Evolutionary conservation across 179 eudicot genomes (phyloP).

Genomic region (Silene vulgaris): DNA sequence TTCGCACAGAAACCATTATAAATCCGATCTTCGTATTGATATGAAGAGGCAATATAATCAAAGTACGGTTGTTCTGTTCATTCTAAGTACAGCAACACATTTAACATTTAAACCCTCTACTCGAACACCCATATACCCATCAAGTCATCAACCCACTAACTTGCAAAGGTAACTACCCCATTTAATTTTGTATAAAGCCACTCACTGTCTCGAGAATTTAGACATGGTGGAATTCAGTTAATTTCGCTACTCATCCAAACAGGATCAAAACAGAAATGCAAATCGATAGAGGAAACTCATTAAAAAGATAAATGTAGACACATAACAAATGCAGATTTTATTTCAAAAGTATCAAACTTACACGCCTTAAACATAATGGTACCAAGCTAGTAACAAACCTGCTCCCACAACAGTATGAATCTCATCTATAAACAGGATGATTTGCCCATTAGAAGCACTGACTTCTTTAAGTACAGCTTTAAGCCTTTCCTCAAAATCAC

Average conservation of each 20-base stretch:
- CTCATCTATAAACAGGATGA: slow-evolving; percentile 88
- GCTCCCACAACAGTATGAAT: slow-evolving; percentile 98
- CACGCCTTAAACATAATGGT: slow-evolving; percentile 1
- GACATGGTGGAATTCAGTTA: neutral
- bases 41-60: no score
- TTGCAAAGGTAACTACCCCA: no score
- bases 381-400: slow-evolving; percentile 40
- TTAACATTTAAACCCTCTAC: no score
- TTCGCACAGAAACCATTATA: no score
- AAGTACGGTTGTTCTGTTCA: no score
- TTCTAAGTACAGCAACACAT: no score
- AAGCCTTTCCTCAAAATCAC: slow-evolving; percentile 94
- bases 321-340: neutral
- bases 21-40: no score
- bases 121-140: no score
- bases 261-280: neutral
- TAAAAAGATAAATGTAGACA: neutral
- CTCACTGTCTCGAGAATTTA: no score
- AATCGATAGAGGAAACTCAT: neutral
- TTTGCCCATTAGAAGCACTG: slow-evolving; percentile 83
- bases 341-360: neutral
- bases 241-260: neutral
- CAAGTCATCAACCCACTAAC: no score
- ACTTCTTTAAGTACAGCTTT: slow-evolving; percentile 97
- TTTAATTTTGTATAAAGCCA: no score